phyloP scores from a whole-genome alignment of 768 basidiomycete genomes.

The Podaxis carcinomalis region DNA sequence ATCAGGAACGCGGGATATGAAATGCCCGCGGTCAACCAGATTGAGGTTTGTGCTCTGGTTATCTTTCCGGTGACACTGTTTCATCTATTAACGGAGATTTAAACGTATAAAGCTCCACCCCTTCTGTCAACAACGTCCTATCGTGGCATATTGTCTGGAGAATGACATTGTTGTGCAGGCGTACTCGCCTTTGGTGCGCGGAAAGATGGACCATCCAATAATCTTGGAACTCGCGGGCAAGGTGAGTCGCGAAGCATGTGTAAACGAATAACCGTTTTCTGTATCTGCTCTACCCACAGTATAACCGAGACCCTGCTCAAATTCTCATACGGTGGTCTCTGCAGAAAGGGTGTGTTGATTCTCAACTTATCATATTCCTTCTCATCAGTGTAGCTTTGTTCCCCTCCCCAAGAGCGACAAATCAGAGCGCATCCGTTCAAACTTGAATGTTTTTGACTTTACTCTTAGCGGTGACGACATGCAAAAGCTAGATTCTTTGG shows the following conservation, averaged over 20 bases:
- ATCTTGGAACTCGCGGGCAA: constrained; percentile 55
- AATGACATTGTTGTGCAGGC: constrained; percentile 65
- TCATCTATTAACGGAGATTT: neutral
- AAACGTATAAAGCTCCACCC: constrained; percentile 60
- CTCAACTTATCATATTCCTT: neutral
- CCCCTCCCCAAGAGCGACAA: constrained; percentile 79
- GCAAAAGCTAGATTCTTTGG: constrained; percentile 58
- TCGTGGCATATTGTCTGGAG: constrained; percentile 68
- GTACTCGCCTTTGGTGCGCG: constrained; percentile 73
- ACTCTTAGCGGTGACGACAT: constrained; percentile 63
- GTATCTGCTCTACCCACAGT: constrained; percentile 29
- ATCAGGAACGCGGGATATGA: constrained; percentile 58
- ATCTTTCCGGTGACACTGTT: neutral
- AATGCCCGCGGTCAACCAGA: constrained; percentile 74
- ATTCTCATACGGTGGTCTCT: constrained; percentile 88
- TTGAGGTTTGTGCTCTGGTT: constrained; percentile 49
- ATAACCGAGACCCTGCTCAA: constrained; percentile 65
- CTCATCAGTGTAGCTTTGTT: constrained; percentile 39
- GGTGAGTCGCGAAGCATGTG: constrained; percentile 30
- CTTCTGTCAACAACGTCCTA: constrained; percentile 74
- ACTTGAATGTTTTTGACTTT: constrained; percentile 72
- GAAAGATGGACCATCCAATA: constrained; percentile 48
- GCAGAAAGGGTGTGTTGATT: constrained; percentile 61
- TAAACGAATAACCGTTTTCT: neutral
- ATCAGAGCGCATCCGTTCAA: constrained; percentile 62